These are phyloP conservation scores for Ganoderma lingzhi DNA, from an alignment of 1,284 basidiomycete species.

Conservation along the genomic window DNA sequence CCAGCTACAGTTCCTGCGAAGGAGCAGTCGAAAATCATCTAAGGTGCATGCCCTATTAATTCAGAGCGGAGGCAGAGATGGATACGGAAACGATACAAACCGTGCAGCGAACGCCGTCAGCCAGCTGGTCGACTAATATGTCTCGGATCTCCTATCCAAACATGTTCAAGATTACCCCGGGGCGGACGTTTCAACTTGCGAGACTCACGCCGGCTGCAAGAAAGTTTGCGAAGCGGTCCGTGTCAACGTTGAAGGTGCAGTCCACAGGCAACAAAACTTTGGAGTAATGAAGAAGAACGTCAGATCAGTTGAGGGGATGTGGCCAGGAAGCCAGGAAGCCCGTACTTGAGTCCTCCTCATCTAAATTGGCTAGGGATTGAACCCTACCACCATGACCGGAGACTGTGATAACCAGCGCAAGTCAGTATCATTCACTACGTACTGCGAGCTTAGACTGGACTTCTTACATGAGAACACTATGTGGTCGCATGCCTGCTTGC, in stretches of 20 bases:
- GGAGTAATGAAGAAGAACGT: no score
- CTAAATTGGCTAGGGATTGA: background rate
- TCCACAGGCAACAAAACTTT: no score
- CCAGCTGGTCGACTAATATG: constrained; percentile 30
- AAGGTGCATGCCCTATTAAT: background rate
- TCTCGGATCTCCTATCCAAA: constrained; percentile 26
- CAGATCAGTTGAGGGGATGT: no score
- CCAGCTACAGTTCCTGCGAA: constrained; percentile 39
- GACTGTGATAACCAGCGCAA: constrained; percentile 19
- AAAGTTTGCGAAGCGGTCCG: constrained; percentile 12
- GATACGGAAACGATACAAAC: constrained; percentile 16
- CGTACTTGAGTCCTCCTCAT: no score
- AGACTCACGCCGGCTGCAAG: constrained; percentile 26
- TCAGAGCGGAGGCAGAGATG: background rate
- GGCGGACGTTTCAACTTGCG: no score
- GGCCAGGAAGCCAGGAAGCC: no score
- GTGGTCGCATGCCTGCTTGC: constrained; percentile 30
- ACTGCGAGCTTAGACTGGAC: no score
- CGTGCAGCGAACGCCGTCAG: constrained; percentile 28
- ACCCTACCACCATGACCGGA: constrained; percentile 37
- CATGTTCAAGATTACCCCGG: background rate
- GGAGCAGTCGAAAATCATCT: constrained; percentile 39
- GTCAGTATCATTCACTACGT: no score
- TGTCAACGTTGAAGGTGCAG: no score
- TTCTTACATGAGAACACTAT: constrained; percentile 37